Base-by-base conservation (phyloP, 148 eudicot species). In the Arctostaphylos glauca region DNA sequence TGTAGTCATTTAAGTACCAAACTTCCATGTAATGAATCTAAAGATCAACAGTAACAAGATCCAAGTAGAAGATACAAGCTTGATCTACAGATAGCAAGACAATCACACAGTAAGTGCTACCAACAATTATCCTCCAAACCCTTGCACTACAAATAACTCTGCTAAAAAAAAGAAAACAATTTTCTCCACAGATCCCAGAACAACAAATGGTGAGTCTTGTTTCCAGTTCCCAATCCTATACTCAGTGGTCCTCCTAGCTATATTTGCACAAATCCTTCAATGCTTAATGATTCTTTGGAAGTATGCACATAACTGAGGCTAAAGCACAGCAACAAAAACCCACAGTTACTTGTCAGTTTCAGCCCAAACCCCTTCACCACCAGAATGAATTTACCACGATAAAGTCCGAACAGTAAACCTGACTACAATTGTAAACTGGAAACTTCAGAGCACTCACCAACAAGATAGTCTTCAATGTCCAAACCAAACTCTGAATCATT, bases 391-490 rank as follows among this genome's bases (percentile, higher is more conserved):
- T 72, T 48, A 58, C 46, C 50, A 47, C n/a, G 15, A 55, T 15
- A 2, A 23, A 60, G 5, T 25, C 48, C 25, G 5, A 9, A 80
- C 12, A 80, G 18, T 2, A 8, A 80, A 13, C 54, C 74, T 80
- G 52, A 44, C 73, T 5, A 79, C 15, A 46, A 55, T 43, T 21
- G 16, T n/a, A 55, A 5, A 58, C 10, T 84, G 74, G 55, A 60
- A 72, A 84, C 31, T 58, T 53, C 16, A 62, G 55, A 70, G n/a
- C 38, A 85, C 98, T 93, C 86, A 96, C 99, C 99, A 52, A 94
- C 88, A 75, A 96, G 98, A 89, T 96, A 96, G 86, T 96, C 99
- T 85, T 96, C 99, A 82, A 89, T 80, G 67, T 96, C 99, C 85
- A 96, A 90, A 60, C 98, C 89, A 87, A 96, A 94, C 74, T 92